Evolutionary conservation across 2,329 filamentous ascomycete species (phyloP).

Genomic region (Aureobasidium sp.): DNA sequence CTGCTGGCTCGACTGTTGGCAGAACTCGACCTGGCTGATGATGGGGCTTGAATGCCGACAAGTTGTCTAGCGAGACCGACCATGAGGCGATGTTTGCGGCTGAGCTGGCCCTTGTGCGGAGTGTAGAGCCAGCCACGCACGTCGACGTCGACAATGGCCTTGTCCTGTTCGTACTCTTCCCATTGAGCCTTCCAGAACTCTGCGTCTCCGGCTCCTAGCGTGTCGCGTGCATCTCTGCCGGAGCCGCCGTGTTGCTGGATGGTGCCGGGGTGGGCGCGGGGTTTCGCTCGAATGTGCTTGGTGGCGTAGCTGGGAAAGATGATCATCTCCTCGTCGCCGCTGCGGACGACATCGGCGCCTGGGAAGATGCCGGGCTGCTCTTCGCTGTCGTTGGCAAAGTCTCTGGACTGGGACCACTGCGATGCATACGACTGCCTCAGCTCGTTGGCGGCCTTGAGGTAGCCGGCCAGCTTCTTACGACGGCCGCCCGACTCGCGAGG

Average conservation of each 20-base stretch:
- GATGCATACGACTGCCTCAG: conserved; percentile 60
- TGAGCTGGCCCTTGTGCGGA: conserved; percentile 78
- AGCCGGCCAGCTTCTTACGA: conserved; percentile 69
- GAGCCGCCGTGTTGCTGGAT: conserved; percentile 34
- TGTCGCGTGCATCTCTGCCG: conserved; percentile 37
- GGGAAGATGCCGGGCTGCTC: conserved; percentile 72
- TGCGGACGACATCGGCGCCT: conserved; percentile 70
- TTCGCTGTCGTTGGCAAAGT: conserved; percentile 29
- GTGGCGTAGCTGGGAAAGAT: conserved; percentile 92
- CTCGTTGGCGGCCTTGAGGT: conserved; percentile 65
- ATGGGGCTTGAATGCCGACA: conserved; percentile 73
- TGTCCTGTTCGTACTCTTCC: conserved; percentile 72
- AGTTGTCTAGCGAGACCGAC: conserved; percentile 81
- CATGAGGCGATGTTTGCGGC: conserved; percentile 75
- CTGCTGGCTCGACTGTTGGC: conserved; percentile 35
- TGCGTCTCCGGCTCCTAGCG: conserved; percentile 49
- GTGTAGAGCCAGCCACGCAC: conserved; percentile 93
- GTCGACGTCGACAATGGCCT: conserved; percentile 86
- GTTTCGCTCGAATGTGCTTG: conserved; percentile 51
- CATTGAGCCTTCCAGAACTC: conserved; percentile 74
- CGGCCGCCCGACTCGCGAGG: conserved; percentile 58
- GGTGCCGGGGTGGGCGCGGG: conserved; percentile 30
- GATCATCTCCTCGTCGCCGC: conserved; percentile 85
- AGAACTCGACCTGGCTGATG: conserved; percentile 35
- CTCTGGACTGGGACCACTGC: conserved; percentile 34